phyloP scores from a whole-genome alignment of 345 rosid genomes.

The Raphanus sativus region DNA sequence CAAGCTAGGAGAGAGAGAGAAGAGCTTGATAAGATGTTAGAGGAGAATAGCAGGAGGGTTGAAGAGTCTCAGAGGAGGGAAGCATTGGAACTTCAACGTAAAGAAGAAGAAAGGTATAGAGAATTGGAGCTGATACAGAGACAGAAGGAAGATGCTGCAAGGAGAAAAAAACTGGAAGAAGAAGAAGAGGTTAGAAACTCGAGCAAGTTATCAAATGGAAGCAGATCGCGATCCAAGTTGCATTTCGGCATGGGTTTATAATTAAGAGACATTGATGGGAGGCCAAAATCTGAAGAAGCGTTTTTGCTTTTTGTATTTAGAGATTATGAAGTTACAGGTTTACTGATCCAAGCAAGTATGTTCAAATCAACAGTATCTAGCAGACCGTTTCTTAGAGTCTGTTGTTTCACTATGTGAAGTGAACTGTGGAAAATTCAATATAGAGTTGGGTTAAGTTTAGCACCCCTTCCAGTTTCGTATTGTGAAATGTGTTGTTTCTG shows the following conservation, averaged over 20 bases:
- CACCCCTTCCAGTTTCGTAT: neutral
- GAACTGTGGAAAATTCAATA: neutral
- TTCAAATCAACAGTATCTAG: neutral
- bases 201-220: conserved; percentile 43
- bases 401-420: conserved; percentile 15
- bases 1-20: conserved; percentile 82
- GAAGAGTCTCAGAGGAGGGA: conserved; percentile 84
- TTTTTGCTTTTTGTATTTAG: neutral
- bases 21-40: conserved; percentile 84
- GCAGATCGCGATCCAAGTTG: conserved; percentile 50
- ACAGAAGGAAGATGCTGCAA: conserved; percentile 75
- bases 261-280: neutral
- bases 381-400: neutral
- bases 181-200: conserved; percentile 59
- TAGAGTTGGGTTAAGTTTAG: neutral
- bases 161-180: conserved; percentile 71
- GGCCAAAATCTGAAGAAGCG: neutral
- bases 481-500: neutral
- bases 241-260: conserved; percentile 47
- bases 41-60: conserved; percentile 80
- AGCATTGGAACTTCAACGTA: conserved; percentile 73
- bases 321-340: conserved; percentile 5
- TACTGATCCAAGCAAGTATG: neutral
- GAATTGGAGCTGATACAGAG: conserved; percentile 74
- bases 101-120: conserved; percentile 77